Evolutionary conservation across 257 asterid species (phyloP).

Genomic region (Hygrophila difformis): DNA sequence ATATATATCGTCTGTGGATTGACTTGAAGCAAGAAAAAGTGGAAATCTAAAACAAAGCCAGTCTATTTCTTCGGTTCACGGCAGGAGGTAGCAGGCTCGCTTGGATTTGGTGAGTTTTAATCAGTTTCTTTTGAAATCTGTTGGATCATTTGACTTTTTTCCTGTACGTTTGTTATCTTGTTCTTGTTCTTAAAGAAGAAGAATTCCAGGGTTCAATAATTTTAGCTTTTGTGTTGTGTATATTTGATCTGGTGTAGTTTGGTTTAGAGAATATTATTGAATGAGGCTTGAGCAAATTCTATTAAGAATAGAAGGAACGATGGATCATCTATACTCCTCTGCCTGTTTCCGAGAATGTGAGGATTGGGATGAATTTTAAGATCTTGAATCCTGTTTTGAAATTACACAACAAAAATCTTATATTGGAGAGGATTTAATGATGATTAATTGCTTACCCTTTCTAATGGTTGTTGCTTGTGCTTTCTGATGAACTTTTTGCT

Average conservation of each 20-base stretch:
- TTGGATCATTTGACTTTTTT: constrained; percentile 15
- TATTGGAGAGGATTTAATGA: too few species aligned
- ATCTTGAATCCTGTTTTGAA: constrained; percentile 1
- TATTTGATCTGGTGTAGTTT: constrained; percentile 1
- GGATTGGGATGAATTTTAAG: constrained; percentile 5
- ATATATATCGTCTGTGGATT: constrained; percentile 20
- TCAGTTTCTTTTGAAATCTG: background rate
- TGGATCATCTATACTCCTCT: background rate
- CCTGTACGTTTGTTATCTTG: background rate
- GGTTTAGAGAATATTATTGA: background rate
- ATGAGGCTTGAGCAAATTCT: constrained; percentile 2
- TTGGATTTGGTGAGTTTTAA: constrained; percentile 28
- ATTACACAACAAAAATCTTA: background rate
- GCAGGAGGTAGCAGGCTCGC: constrained; percentile 16
- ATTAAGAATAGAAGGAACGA: background rate
- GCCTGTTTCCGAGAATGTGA: constrained; percentile 4
- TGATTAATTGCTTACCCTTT: too few species aligned
- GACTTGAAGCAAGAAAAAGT: too few species aligned
- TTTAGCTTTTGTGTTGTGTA: constrained; percentile 5
- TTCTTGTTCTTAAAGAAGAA: too few species aligned
- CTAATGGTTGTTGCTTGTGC: background rate
- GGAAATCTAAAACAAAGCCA: constrained; percentile 16
- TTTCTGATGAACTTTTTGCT: background rate
- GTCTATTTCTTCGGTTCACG: constrained; percentile 13
- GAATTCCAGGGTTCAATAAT: background rate